Percentiles rank a stretch among this genome's conserved stretches.
Conservation (phyloP, 2,329 filamentous ascomycete genomes). For the Hypocrella siamensis region DNA sequence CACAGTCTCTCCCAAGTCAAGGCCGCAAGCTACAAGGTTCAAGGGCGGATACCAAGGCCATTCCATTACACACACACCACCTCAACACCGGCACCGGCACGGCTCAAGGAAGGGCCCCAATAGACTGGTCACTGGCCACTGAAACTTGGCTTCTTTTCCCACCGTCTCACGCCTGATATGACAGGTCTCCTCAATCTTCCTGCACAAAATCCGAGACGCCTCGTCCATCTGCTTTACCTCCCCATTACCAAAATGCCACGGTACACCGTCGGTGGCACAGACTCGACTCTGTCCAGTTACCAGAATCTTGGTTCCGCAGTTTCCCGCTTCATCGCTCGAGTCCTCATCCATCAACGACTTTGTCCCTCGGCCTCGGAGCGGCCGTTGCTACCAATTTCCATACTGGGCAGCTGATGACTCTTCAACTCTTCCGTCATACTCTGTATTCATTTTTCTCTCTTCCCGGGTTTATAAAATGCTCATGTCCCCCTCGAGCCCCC, state of each 20-base stretch:
- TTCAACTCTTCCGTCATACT: conserved; percentile 3
- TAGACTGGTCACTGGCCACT: too few species aligned
- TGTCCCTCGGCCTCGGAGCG: not conserved
- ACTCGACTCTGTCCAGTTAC: conserved; percentile 5
- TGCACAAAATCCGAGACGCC: too few species aligned
- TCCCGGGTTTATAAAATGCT: not conserved
- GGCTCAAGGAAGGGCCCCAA: too few species aligned
- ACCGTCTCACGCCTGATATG: not conserved
- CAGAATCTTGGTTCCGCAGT: conserved; percentile 6
- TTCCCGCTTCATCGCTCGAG: not conserved
- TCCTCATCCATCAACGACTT: not conserved
- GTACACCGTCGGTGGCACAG: conserved; percentile 5
- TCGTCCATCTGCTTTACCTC: too few species aligned
- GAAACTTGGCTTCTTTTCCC: not conserved
- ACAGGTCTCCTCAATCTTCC: too few species aligned
- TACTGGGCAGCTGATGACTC: conserved; percentile 4
- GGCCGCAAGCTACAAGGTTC: too few species aligned
- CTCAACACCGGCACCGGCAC: too few species aligned
- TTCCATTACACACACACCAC: too few species aligned
- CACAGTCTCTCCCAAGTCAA: too few species aligned
- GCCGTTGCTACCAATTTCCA: too few species aligned
- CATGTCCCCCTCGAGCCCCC: not conserved
- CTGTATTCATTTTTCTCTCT: not conserved
- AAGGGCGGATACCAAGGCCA: too few species aligned
- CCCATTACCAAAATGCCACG: conserved; percentile 10